Base-by-base conservation (phyloP, 768 basidiomycete species). In the Leccinum olivaceopallidum region DNA sequence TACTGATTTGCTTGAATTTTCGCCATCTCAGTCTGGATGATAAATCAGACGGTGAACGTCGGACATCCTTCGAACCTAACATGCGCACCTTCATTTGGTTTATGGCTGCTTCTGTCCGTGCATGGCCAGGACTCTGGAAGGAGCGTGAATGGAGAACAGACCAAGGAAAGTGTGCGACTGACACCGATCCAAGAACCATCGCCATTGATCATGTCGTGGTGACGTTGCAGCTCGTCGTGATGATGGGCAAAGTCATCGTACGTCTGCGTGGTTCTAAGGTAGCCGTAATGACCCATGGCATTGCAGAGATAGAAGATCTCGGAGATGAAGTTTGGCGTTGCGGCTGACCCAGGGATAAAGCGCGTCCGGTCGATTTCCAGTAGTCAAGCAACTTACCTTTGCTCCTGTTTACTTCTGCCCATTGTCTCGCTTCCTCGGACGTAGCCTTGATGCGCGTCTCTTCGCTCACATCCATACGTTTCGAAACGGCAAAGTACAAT, bases 391-490 rank as follows among this genome's bases (percentile, higher is more conserved):
- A 44, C 71, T 52, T 61, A 86, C 87, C 83, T 54, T 73, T 73
- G 48, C 79, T 75, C 69, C 62, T 75, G 75, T 85, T 80, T 55
- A 79, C 74, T 48, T 83, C 78, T 50, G 78, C 85, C 88, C 92
- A 97, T 59, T 82, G 77, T 22, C 83, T 79, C 1, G 90, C 92
- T 67, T 98, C 95, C 59, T 94, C 90, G 63, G 87, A 89, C 0
- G 93, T 94, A 0, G 94, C 94, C 66, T 94, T 94, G 64, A 99
- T 90, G 55, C 95, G 87, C 0, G 97, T 99, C 71, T 97, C 94
- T 14, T 98, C 96, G 30, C 76, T 85, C 24, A 96, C 75, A 65
- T 92, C 81, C 30, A 98, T 83, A 6, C 94, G 82, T 10, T 79
- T 71, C 5, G 89, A 89, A 61, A 83, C 84, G 10, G 85, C 85